These are phyloP conservation scores for Pleurotus giganteus DNA, from an alignment of 768 basidiomycete species.

Conservation along the genomic window DNA sequence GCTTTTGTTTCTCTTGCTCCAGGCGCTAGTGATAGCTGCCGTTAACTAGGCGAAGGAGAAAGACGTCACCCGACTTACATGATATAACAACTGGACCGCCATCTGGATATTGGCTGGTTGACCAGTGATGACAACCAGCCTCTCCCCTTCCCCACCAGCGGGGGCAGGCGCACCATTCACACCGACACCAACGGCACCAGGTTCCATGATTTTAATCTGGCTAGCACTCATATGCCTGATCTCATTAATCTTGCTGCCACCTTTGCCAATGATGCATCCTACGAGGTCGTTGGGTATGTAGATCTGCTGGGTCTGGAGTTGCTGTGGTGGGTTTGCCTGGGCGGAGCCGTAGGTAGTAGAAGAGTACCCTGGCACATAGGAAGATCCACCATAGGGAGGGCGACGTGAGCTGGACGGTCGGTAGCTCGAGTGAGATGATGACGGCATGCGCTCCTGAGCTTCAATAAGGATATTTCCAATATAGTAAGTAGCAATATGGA, in stretches of 20 bases:
- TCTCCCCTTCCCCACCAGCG: constrained; percentile 79
- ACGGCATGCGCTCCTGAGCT: constrained; percentile 81
- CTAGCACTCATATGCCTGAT: constrained; percentile 94
- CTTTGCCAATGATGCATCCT: constrained; percentile 97
- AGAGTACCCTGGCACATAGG: constrained; percentile 76
- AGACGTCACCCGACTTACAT: constrained; percentile 46
- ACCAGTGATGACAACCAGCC: constrained; percentile 97
- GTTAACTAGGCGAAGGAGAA: constrained; percentile 1
- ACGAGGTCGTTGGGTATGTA: constrained; percentile 98
- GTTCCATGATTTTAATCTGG: constrained; percentile 98
- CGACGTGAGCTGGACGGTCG: constrained; percentile 59
- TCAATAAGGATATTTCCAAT: constrained; percentile 98
- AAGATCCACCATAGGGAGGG: constrained; percentile 45
- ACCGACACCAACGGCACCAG: constrained; percentile 73
- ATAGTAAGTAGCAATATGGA: constrained; percentile 99
- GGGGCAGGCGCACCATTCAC: constrained; percentile 69
- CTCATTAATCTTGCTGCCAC: constrained; percentile 98
- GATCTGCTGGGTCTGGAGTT: constrained; percentile 94
- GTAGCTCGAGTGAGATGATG: constrained; percentile 62
- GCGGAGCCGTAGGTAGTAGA: constrained; percentile 41
- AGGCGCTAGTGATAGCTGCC: constrained; percentile 51
- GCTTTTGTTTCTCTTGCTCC: constrained; percentile 90
- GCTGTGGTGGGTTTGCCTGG: constrained; percentile 59
- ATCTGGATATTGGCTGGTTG: constrained; percentile 92
- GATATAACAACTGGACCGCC: constrained; percentile 90